Evolutionary conservation across 2,329 filamentous ascomycete species (phyloP).

Genomic region (Fusarium sp.): DNA sequence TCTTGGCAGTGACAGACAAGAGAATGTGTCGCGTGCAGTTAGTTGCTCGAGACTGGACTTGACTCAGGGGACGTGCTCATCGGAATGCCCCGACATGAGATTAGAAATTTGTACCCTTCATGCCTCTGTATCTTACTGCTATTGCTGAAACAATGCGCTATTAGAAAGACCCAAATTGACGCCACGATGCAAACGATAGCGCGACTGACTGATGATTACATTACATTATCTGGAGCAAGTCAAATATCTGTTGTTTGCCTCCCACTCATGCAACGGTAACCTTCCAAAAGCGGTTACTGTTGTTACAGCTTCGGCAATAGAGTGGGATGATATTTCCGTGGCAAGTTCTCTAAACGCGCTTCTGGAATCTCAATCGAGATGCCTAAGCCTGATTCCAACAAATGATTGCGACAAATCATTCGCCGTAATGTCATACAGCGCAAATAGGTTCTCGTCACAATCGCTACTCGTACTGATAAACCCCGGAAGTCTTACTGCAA

Average conservation of each 20-base stretch:
- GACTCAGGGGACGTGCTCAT: background rate
- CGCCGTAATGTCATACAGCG: background rate
- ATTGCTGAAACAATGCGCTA: background rate
- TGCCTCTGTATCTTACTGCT: background rate
- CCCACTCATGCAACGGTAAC: conserved; percentile 35
- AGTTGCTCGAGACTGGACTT: background rate
- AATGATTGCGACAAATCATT: background rate
- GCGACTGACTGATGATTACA: background rate
- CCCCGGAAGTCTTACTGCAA: background rate
- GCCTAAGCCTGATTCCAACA: background rate
- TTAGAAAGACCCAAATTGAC: background rate
- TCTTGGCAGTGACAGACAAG: conserved; percentile 8
- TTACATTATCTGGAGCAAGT: background rate
- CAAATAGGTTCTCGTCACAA: background rate
- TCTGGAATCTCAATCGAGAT: background rate
- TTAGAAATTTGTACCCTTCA: background rate
- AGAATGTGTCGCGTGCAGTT: background rate
- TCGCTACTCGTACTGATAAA: background rate
- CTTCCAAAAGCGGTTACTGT: conserved; percentile 29
- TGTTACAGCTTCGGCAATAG: conserved; percentile 17
- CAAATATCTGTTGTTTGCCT: background rate
- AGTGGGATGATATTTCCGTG: background rate
- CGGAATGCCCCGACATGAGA: background rate
- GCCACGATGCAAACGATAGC: background rate
- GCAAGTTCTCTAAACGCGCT: background rate